Evolutionary conservation across 345 rosid species (phyloP).

Genomic region (Eucalyptus grandis): DNA sequence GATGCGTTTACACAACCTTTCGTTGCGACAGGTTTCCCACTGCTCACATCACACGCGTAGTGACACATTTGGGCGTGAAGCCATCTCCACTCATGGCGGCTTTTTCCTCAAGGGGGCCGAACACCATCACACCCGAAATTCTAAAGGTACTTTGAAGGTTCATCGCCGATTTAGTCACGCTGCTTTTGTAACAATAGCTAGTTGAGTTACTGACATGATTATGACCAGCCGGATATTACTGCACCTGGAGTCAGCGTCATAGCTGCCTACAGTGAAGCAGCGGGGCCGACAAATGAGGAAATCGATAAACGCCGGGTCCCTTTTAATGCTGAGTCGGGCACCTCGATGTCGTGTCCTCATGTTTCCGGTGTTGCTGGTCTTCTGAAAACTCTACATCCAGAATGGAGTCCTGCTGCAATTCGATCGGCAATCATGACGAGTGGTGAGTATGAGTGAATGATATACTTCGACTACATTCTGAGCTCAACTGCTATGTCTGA

Average conservation of each 20-base stretch:
- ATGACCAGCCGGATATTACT: conserved; percentile 55
- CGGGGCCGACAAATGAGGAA: conserved; percentile 31
- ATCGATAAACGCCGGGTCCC: conserved; percentile 41
- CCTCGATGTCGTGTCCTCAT: conserved; percentile 93
- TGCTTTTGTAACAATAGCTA: background rate
- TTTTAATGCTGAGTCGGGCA: conserved; percentile 51
- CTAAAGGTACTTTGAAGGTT: conserved; percentile 30
- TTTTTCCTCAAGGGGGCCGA: conserved; percentile 79
- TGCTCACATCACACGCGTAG: conserved; percentile 36
- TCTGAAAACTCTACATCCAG: conserved; percentile 56
- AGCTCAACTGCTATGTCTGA: background rate
- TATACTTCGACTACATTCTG: background rate
- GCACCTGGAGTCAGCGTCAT: conserved; percentile 85
- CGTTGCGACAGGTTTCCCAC: conserved; percentile 23
- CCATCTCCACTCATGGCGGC: conserved; percentile 79
- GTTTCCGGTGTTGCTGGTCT: conserved; percentile 72
- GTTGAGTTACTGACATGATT: background rate
- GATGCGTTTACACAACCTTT: background rate
- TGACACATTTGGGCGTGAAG: conserved; percentile 19
- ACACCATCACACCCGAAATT: conserved; percentile 45
- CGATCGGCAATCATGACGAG: conserved; percentile 75
- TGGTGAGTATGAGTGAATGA: conserved; percentile 17
- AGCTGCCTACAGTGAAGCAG: conserved; percentile 59
- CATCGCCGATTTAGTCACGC: background rate
- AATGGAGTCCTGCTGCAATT: conserved; percentile 86